Base-by-base conservation (phyloP, 352 stramenopile genomes). In the Globisporangium canariense region DNA sequence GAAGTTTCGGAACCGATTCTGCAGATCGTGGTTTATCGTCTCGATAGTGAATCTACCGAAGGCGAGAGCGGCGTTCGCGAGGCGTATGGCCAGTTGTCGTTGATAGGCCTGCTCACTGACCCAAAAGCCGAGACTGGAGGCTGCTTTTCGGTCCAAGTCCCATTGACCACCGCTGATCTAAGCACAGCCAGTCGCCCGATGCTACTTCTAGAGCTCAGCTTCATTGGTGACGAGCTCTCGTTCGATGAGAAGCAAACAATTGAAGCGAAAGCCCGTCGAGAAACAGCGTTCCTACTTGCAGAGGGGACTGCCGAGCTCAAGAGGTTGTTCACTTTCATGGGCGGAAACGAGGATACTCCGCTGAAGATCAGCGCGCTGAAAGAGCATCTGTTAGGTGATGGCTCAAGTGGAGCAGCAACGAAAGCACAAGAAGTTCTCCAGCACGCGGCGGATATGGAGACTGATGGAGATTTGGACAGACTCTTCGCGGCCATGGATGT, bases 401-500 rank as follows among this genome's bases (percentile, higher is more conserved):
- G 46, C 13, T 30, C 38, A 1, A 49, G 56, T 11, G 52, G 50
- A 18, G 36, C 28, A 13, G 18, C 30, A 1, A 16, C 30, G 13
- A 63, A 51, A 41, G 71, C 72, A 0, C 49, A 52, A 11, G 49
- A 76, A 9, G 66, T 86, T 10, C 52, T 86, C 16, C 58, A 72
- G 55, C 59, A 76, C 13, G 78, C 78, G 4, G 78, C 78, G 0
- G 66, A 79, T 28, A 43, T 73, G 11, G 74, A 82, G 38, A 70
- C 65, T 0, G 65, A 71, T 3, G 78, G 78, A 3, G 74, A 81
- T 60, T 47, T 86, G 3, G 74, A 86, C 52, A 53, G n/a, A 14
- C 57, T 86, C 1, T 86, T 86, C 40, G 63, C 41, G 0, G 58
- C 70, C 3, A 86, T 86, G 78, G 78, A 86, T 50, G 60, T 76